Evolutionary conservation across 768 basidiomycete genomes (phyloP).

Genomic region (Naganishia vaughanmartiniae): DNA sequence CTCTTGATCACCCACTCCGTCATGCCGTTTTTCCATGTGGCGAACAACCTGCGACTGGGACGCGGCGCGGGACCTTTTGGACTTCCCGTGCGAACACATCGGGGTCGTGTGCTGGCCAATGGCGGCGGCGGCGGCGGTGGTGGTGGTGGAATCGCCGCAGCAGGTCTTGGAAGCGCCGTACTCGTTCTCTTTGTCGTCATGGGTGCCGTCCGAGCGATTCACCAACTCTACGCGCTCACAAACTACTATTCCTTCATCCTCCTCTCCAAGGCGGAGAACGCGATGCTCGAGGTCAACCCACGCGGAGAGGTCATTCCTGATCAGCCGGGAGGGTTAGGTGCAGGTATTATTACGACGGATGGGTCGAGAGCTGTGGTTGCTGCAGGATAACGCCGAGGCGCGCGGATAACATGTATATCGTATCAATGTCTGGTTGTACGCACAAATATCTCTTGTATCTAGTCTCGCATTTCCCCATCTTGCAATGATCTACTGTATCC

Average conservation of each 20-base stretch:
- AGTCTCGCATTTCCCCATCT: not conserved
- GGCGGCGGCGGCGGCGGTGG: slow-evolving; percentile 16
- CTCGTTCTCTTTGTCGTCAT: slow-evolving; percentile 28
- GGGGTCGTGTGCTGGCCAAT: not conserved
- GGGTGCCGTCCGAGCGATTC: slow-evolving; percentile 30
- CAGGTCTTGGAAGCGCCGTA: slow-evolving; percentile 28
- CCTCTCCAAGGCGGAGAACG: slow-evolving; percentile 32
- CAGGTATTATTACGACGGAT: slow-evolving; percentile 17
- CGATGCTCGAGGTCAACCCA: slow-evolving; percentile 34
- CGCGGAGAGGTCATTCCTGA: slow-evolving; percentile 27
- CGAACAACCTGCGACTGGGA: slow-evolving; percentile 31
- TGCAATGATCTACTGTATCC: slow-evolving; percentile 27
- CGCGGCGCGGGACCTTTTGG: slow-evolving; percentile 27
- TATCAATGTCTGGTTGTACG: not conserved
- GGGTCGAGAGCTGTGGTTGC: slow-evolving; percentile 15
- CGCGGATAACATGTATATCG: not conserved
- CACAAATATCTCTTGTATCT: not conserved
- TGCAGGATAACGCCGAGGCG: not conserved
- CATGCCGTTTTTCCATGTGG: slow-evolving; percentile 29
- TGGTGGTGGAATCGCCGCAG: slow-evolving; percentile 2
- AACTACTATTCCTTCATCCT: slow-evolving; percentile 25
- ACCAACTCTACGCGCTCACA: slow-evolving; percentile 28
- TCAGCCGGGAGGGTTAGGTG: slow-evolving; percentile 15
- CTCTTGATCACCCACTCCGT: slow-evolving; percentile 30
- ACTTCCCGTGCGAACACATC: slow-evolving; percentile 12